Conservation (phyloP, 805 yeast species). For the Starmerella cellae region DNA sequence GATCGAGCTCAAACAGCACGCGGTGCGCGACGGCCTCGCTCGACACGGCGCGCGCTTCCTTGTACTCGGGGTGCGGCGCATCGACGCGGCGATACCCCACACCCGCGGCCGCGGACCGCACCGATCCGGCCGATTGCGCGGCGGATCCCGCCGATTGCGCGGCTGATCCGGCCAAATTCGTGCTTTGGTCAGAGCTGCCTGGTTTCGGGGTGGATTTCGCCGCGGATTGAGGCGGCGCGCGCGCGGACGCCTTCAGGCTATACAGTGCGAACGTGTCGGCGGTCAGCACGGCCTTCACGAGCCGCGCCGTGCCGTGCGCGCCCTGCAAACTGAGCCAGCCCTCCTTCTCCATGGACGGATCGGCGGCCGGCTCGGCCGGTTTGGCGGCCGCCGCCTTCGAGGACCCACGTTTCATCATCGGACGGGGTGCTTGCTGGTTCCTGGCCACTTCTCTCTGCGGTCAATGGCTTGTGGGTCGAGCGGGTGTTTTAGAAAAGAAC, state of each 20-base stretch:
- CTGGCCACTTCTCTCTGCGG: neutral
- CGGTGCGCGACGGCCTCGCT: slow-evolving; percentile 70
- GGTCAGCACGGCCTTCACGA: slow-evolving; percentile 8
- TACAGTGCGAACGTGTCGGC: neutral
- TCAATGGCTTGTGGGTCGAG: neutral
- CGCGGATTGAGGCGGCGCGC: neutral
- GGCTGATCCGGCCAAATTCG: no score
- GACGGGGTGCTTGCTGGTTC: neutral
- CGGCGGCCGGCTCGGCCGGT: no score
- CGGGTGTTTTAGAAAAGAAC: no score
- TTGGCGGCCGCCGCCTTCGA: no score
- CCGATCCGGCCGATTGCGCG: neutral
- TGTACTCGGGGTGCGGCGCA: neutral
- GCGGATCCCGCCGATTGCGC: neutral
- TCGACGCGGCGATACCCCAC: neutral
- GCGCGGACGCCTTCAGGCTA: neutral
- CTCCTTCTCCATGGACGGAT: slow-evolving; percentile 5
- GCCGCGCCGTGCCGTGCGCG: slow-evolving; percentile 9
- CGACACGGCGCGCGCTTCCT: slow-evolving; percentile 33
- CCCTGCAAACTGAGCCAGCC: slow-evolving; percentile 18
- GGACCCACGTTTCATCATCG: no score
- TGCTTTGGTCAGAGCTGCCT: neutral
- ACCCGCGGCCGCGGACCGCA: neutral
- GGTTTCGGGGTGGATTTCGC: neutral
- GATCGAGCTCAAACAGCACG: slow-evolving; percentile 39